phyloP scores from a whole-genome alignment of 192 early-diverging fungal species.

The Backusella sp. region DNA sequence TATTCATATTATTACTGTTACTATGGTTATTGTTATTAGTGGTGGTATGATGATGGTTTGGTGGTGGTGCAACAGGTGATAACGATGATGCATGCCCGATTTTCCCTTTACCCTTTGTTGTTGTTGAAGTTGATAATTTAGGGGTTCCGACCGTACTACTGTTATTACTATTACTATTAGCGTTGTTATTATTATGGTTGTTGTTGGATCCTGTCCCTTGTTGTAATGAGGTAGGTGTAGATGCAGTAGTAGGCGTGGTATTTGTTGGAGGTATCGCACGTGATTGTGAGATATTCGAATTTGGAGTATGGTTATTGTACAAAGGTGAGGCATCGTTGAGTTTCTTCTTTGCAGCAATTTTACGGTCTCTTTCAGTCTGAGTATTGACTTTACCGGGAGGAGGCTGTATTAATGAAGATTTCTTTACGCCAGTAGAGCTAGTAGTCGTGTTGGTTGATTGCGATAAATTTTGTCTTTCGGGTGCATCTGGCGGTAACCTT shows the following conservation, averaged over 20 bases:
- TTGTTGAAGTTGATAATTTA: not conserved
- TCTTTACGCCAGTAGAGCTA: not conserved
- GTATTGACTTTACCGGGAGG: slow-evolving; percentile 6
- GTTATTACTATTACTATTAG: not conserved
- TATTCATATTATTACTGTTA: not conserved
- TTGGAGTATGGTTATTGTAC: not conserved
- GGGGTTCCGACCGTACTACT: not conserved
- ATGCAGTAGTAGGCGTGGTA: not conserved
- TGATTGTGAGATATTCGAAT: slow-evolving; percentile 1
- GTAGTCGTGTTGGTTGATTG: not conserved
- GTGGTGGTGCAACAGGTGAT: not conserved
- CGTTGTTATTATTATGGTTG: not conserved
- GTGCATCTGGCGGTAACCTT: slow-evolving; percentile 17
- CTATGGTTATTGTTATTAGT: not conserved
- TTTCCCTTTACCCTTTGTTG: not conserved
- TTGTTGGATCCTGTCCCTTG: not conserved
- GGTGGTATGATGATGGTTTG: not conserved
- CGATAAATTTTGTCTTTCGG: slow-evolving; percentile 14
- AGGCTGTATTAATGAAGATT: slow-evolving; percentile 12
- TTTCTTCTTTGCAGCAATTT: slow-evolving; percentile 1
- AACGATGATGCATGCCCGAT: not conserved
- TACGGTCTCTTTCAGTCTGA: not conserved
- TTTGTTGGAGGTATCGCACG: not conserved
- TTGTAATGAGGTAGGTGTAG: not conserved
- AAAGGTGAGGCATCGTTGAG: not conserved